Conservation (phyloP, 345 rosid genomes). For the Camelina laxa region DNA sequence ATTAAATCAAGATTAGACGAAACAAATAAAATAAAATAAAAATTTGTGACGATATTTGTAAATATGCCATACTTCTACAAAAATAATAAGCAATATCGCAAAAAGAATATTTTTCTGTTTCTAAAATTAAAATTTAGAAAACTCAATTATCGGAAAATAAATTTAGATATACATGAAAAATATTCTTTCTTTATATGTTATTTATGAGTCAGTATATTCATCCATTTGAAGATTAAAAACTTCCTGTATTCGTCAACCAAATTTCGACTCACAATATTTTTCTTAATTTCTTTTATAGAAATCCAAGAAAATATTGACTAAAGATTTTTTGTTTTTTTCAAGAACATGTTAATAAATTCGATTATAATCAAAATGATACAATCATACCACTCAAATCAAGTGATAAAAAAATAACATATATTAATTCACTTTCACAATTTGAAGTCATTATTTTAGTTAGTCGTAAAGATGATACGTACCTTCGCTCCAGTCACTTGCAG, state of each 20-base stretch:
- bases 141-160: not conserved
- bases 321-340: not conserved
- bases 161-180: not conserved
- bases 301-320: not conserved
- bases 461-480: slow-evolving; percentile 40
- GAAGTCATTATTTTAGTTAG: not conserved
- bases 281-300: not conserved
- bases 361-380: not conserved
- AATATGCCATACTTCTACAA: not conserved
- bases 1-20: not conserved
- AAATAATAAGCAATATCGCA: not conserved
- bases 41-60: not conserved
- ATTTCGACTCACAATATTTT: not conserved
- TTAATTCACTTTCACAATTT: not conserved
- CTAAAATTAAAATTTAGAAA: not conserved
- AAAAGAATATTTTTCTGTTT: not conserved
- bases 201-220: not conserved
- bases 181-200: not conserved
- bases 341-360: not conserved
- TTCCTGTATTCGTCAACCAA: not conserved
- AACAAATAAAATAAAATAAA: not conserved
- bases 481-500: slow-evolving; percentile 41
- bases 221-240: not conserved
- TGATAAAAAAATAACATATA: not conserved
- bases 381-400: not conserved